A percentile compares a stretch with the other conserved stretches of the same genome.
phyloP scores from a whole-genome alignment of 1,139 yeast genomes.

The Yamadazyma mexicana region DNA sequence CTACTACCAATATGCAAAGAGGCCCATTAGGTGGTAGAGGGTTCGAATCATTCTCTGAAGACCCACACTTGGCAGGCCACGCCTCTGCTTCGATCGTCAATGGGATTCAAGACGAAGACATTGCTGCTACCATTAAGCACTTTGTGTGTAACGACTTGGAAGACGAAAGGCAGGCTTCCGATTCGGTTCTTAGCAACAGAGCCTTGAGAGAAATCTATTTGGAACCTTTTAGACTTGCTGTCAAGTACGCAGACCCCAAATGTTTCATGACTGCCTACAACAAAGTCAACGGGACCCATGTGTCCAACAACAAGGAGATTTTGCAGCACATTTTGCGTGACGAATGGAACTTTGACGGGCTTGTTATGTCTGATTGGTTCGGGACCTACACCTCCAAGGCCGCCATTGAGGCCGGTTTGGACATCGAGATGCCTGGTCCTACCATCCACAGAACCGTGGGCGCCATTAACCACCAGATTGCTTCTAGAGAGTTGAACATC shows the following conservation, averaged over 20 bases:
- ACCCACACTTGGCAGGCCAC: conserved; percentile 33
- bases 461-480: conserved; percentile 31
- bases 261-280: conserved; percentile 60
- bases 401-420: conserved; percentile 53
- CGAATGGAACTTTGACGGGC: conserved; percentile 47
- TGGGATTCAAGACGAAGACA: conserved; percentile 32
- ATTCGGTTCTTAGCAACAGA: conserved; percentile 51
- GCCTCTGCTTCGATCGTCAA: conserved; percentile 27
- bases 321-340: conserved; percentile 40
- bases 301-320: conserved; percentile 43
- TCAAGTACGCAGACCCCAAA: conserved; percentile 38
- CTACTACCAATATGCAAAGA: conserved; percentile 34
- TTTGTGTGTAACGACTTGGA: conserved; percentile 63
- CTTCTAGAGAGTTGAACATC: conserved; percentile 28
- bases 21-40: conserved; percentile 40
- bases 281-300: conserved; percentile 57
- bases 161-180: conserved; percentile 50
- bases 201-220: conserved; percentile 63
- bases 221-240: conserved; percentile 61
- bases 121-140: conserved; percentile 61
- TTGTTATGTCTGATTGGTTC: conserved; percentile 63
- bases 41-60: conserved; percentile 35
- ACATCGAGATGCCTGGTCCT: conserved; percentile 68
- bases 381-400: conserved; percentile 52
- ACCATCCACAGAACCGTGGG: conserved; percentile 42